A percentile compares a stretch with the other conserved stretches of the same genome.
These are phyloP conservation scores for Hygrophila difformis DNA, from an alignment of 257 asterid species.

Conservation along the genomic window DNA sequence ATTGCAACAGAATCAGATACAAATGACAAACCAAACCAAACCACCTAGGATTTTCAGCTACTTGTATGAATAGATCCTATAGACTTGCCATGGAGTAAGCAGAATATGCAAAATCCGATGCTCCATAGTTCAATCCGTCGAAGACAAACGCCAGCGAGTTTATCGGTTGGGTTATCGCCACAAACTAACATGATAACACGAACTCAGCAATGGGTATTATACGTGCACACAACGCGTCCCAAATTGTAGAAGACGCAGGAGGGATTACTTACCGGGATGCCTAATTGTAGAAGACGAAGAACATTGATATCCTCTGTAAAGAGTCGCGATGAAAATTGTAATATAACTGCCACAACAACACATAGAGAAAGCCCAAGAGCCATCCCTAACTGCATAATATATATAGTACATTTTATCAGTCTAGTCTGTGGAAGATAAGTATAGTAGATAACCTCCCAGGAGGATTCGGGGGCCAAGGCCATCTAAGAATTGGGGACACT, in stretches of 20 bases:
- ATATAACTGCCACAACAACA: conserved; percentile 16
- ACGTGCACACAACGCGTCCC: not conserved
- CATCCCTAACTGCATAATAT: conserved; percentile 26
- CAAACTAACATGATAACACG: conserved; percentile 24
- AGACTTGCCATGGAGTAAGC: conserved; percentile 49
- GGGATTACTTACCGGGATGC: conserved; percentile 34
- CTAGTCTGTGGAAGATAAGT: not conserved
- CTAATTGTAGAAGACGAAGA: conserved; percentile 24
- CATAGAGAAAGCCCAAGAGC: conserved; percentile 31
- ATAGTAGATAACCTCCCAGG: no score
- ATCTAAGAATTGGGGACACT: no score
- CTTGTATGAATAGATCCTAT: not conserved
- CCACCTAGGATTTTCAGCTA: no score
- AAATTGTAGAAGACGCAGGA: no score
- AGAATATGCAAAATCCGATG: conserved; percentile 42
- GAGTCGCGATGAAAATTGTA: conserved; percentile 22
- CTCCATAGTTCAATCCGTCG: conserved; percentile 50
- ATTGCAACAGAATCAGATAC: not conserved
- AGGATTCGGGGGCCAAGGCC: no score
- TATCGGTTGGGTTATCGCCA: conserved; percentile 41
- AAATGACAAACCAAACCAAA: no score
- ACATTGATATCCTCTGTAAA: conserved; percentile 28
- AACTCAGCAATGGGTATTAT: conserved; percentile 1
- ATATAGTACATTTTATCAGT: not conserved
- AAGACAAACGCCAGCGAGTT: conserved; percentile 48